Evolutionary conservation across 345 rosid species (phyloP).

Genomic region (Hibiscus tridactylites): DNA sequence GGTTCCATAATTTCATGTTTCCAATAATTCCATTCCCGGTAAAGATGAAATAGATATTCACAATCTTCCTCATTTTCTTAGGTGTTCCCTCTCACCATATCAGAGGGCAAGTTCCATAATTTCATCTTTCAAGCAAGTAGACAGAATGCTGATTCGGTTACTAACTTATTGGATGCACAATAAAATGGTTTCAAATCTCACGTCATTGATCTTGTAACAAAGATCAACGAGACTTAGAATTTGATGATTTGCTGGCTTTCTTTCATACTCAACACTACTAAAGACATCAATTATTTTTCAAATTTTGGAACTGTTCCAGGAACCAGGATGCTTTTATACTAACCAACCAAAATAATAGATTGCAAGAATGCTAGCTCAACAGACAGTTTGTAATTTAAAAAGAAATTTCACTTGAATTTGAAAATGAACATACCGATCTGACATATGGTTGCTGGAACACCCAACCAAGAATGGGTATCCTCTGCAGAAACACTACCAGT

Average conservation of each 20-base stretch:
- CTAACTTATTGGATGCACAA: not conserved
- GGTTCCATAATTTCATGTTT: not conserved
- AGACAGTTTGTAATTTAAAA: not conserved
- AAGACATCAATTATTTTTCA: not conserved
- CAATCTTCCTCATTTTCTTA: not conserved
- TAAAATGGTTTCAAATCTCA: not conserved
- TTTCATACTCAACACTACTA: not conserved
- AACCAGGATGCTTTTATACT: not conserved
- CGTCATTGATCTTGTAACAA: not conserved
- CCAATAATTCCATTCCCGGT: not conserved
- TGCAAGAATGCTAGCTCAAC: not conserved
- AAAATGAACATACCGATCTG: slow-evolving; percentile 60
- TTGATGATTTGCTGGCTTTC: not conserved
- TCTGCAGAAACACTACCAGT: slow-evolving; percentile 72
- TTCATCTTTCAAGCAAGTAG: not conserved
- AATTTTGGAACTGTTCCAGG: not conserved
- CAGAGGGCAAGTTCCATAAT: not conserved
- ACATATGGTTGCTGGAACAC: slow-evolving; percentile 74
- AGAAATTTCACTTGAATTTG: not conserved
- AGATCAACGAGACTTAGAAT: not conserved
- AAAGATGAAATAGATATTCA: not conserved
- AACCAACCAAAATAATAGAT: not conserved
- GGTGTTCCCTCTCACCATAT: not conserved
- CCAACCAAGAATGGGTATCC: slow-evolving; percentile 94
- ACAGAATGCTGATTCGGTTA: not conserved